Evolutionary conservation across 1,284 basidiomycete genomes (phyloP), one percentile per base, ranked within the genome.

Genomic region (Malassezia psittaci): DNA sequence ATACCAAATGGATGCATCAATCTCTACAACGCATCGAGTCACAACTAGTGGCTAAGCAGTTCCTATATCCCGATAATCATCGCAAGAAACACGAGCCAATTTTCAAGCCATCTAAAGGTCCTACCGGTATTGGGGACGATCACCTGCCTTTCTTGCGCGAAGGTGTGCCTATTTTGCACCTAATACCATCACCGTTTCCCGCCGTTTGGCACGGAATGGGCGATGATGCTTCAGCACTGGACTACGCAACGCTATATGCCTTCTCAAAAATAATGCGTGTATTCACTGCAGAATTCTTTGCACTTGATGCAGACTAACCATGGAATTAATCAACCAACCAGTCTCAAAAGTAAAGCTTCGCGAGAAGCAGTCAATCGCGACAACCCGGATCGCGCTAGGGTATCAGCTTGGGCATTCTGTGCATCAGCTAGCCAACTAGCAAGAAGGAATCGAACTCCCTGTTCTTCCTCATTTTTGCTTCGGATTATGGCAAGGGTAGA

Each of bases 121-220:
- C 83, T 32, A 83, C 82, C 1, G 84, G 83, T 44, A 85, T 96
- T 56, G 88, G 84, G 40, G 94, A 99, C 75, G 94, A 99, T 77
- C 94, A 99, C 75, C 75, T 90, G 24, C 94, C 94, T 13, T 98
- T 99, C 77, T 69, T 94, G 42, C 76, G 79, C 36, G 77, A 79
- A 50, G 94, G 93, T 6, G 90, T 99, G 16, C 88, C 84, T 54
- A 78, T 96, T 46, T 76, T 98, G 60, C 94, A 99, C 74, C 72
- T 98, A 48, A 98, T 98, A 57, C 78, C 91, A 0, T 82, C 82
- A 40, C 90, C 88, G 0, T 98, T 98, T 74, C 94, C 94, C 0
- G 59, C 48, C 2, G 90, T 94, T 6, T 96, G 93, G 94, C 94
- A 96, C 76, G 85, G 81, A 13, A 72, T 90, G 6, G 65, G 90